Evolutionary conservation across 441 rosid species (phyloP), one percentile per base, ranked within the genome.

Genomic region (Rhodomyrtus psidioides): DNA sequence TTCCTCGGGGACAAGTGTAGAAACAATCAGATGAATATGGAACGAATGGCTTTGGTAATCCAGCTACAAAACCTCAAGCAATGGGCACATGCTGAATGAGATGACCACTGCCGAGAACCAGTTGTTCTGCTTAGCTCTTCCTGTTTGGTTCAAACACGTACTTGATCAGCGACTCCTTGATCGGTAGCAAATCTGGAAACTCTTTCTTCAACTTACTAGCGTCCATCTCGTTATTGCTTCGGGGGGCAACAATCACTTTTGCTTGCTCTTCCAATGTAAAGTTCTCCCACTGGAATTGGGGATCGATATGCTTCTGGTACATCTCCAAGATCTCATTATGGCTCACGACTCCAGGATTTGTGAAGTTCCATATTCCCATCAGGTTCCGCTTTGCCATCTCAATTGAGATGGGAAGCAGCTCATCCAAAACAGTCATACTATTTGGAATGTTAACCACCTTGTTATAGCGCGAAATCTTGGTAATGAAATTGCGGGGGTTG

Each of bases 401-500:
- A 12, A 96, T 92, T 4, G 99, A 93, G 84, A 96, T 94, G 13
- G 98, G 97, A 17, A 95, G 91, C 85, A 95, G 97, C 82, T 96
- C 99, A 79, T 96, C 98, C 91, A 96, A 90, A 83, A 96, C 79
- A 39, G 99, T 96, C 98, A 96, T 95, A 92, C 98, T 95, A 93
- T 96, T 96, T 26, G 98, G 98, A 75, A 96, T 96, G 89, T 96
- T 94, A 60, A 96, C 98, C 90, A 96, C 99, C 90, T 95, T 96
- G 91, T 90, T 92, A 58, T 96, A 96, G 19, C 98, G 97, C 12
- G 98, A 94, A 84, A 96, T 96, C 92, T 96, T 96, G 6, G 98
- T 94, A 62, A 96, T 96, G 92, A 96, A 96, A 92, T 96, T 96
- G 62, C 98, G 95, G 6, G 99, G 97, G 89, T 96, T 96, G 91